A percentile compares a stretch with the other conserved stretches of the same genome.
Conservation (phyloP, 2,329 filamentous ascomycete species). For the Thermoascus crustaceus region DNA sequence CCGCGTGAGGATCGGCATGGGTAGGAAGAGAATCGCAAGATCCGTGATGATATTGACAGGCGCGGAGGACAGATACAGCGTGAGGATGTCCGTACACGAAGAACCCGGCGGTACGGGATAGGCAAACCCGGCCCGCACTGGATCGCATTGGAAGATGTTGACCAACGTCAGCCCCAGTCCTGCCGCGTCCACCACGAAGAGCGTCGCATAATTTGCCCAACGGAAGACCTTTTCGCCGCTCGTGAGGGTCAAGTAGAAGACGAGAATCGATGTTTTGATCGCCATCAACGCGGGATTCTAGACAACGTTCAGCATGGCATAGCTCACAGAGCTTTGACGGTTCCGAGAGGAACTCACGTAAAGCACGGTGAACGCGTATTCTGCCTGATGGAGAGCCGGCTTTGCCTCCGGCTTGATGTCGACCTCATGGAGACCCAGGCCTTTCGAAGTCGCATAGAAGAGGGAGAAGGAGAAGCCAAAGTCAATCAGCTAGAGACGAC, state of each 20-base stretch:
- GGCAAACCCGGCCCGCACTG: constrained; percentile 61
- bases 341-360: constrained; percentile 39
- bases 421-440: constrained; percentile 35
- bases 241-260: constrained; percentile 80
- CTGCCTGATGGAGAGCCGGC: constrained; percentile 36
- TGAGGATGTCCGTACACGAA: constrained; percentile 54
- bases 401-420: constrained; percentile 26
- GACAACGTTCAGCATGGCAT: constrained; percentile 8
- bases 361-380: constrained; percentile 54
- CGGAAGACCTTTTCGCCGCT: constrained; percentile 70
- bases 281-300: constrained; percentile 85
- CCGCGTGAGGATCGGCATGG: constrained; percentile 77
- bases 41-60: constrained; percentile 91
- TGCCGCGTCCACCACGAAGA: constrained; percentile 69
- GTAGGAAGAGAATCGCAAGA: constrained; percentile 75
- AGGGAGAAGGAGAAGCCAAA: constrained; percentile 41
- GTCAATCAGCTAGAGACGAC: constrained; percentile 29
- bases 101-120: constrained; percentile 38
- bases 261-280: constrained; percentile 83
- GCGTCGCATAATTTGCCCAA: constrained; percentile 70
- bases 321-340: constrained; percentile 3
- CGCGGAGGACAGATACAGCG: constrained; percentile 63
- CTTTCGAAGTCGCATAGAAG: constrained; percentile 36
- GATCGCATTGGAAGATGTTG: constrained; percentile 79
- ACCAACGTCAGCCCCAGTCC: constrained; percentile 74